Evolutionary conservation across 176 grass and related monocot genomes (phyloP).

Genomic region (Poa annua): DNA sequence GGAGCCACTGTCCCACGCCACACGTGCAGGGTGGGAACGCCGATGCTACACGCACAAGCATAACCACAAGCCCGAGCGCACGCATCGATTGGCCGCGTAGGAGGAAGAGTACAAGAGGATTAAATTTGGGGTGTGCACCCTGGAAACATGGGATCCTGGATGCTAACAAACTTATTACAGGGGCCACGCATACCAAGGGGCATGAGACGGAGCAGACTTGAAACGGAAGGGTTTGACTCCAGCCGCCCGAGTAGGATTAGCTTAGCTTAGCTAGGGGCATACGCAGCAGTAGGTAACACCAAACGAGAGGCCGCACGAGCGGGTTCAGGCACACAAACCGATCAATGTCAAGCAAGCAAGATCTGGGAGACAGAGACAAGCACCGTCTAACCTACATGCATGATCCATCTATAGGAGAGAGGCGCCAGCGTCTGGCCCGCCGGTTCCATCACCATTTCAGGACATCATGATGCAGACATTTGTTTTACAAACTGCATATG

Average conservation of each 20-base stretch:
- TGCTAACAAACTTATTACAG: slow-evolving; percentile 57
- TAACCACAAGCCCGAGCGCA: slow-evolving; percentile 42
- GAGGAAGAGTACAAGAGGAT: slow-evolving; percentile 39
- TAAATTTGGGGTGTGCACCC: slow-evolving; percentile 65
- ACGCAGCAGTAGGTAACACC: slow-evolving; percentile 14
- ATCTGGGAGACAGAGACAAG: slow-evolving; percentile 45
- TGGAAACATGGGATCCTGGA: slow-evolving; percentile 77
- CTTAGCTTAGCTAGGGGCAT: background rate
- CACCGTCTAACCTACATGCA: slow-evolving; percentile 32
- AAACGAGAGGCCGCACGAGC: slow-evolving; percentile 60
- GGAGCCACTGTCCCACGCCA: slow-evolving; percentile 45
- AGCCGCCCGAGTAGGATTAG: slow-evolving; percentile 21
- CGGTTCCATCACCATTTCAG: background rate
- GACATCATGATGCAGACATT: background rate
- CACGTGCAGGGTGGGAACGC: slow-evolving; percentile 52
- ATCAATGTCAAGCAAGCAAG: slow-evolving; percentile 63
- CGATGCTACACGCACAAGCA: slow-evolving; percentile 56
- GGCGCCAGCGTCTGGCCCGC: slow-evolving; percentile 1
- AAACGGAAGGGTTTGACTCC: slow-evolving; percentile 82
- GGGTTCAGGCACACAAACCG: slow-evolving; percentile 37
- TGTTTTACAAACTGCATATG: background rate
- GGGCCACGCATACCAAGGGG: slow-evolving; percentile 42
- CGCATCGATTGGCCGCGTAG: slow-evolving; percentile 48
- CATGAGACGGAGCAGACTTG: slow-evolving; percentile 71
- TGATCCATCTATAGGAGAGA: slow-evolving; percentile 23